These are phyloP conservation scores for Leishmania martiniquensis DNA, from an alignment of 208 protist genomes.

Conservation along the genomic window DNA sequence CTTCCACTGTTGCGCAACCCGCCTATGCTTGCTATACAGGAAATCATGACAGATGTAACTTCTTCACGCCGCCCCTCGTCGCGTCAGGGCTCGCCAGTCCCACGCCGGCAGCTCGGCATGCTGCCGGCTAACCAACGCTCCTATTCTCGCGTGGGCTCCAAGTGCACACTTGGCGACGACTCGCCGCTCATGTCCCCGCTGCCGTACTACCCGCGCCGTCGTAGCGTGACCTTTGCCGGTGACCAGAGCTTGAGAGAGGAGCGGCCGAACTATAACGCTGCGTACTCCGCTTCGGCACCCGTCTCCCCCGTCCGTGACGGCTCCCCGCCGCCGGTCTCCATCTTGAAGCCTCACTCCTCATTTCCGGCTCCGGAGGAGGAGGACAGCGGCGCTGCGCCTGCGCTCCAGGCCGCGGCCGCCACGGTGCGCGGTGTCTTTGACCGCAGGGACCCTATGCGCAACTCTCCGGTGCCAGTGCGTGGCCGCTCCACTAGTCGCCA, in stretches of 20 bases:
- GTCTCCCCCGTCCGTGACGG: slow-evolving; percentile 43
- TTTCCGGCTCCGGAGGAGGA: slow-evolving; percentile 29
- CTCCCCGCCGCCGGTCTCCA: slow-evolving; percentile 57
- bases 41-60: slow-evolving; percentile 13
- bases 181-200: slow-evolving; percentile 79
- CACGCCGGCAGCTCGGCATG: slow-evolving; percentile 69
- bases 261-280: slow-evolving; percentile 68
- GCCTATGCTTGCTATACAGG: too few species aligned
- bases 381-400: slow-evolving; percentile 17
- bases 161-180: slow-evolving; percentile 58
- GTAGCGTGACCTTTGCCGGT: slow-evolving; percentile 86
- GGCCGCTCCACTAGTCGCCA: slow-evolving; percentile 81
- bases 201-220: slow-evolving; percentile 74
- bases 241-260: slow-evolving; percentile 62
- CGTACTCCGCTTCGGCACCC: slow-evolving; percentile 43
- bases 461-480: slow-evolving; percentile 41
- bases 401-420: slow-evolving; percentile 10
- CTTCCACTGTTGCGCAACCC: background rate
- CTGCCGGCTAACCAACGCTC: slow-evolving; percentile 85
- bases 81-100: slow-evolving; percentile 63
- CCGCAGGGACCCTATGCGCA: slow-evolving; percentile 11
- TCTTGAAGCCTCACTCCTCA: slow-evolving; percentile 49
- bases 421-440: slow-evolving; percentile 5
- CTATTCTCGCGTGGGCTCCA: slow-evolving; percentile 79
- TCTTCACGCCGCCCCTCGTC: slow-evolving; percentile 21